phyloP scores from a whole-genome alignment of 768 basidiomycete genomes.

The Mycena epipterygia region DNA sequence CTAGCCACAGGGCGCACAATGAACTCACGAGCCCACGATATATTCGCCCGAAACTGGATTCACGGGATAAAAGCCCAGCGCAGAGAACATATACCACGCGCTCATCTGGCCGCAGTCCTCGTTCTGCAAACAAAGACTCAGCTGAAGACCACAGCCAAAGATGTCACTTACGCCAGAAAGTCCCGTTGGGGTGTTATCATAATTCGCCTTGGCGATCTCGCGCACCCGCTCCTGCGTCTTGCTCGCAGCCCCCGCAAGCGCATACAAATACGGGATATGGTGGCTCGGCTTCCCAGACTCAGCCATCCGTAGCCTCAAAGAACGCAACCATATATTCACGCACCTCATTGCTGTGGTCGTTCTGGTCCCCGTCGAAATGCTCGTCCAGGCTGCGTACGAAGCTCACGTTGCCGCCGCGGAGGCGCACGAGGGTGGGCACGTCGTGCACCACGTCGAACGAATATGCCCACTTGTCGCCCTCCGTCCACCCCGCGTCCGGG shows the following conservation, averaged over 20 bases:
- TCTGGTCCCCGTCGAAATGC: conserved; percentile 73
- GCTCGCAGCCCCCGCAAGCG: conserved; percentile 77
- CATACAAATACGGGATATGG: conserved; percentile 88
- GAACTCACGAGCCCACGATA: conserved; percentile 64
- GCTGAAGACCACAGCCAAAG: background rate
- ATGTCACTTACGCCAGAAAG: conserved; percentile 72
- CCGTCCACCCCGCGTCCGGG: conserved; percentile 81
- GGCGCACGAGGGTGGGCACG: conserved; percentile 61
- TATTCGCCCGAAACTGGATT: conserved; percentile 85
- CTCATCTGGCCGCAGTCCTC: conserved; percentile 95
- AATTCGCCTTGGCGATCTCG: conserved; percentile 72
- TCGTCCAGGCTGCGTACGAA: conserved; percentile 79
- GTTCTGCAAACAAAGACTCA: conserved; percentile 65
- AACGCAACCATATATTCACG: conserved; percentile 30
- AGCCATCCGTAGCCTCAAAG: background rate
- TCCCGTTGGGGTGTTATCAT: conserved; percentile 77
- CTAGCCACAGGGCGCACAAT: background rate
- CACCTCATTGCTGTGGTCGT: conserved; percentile 87
- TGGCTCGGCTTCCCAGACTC: conserved; percentile 73
- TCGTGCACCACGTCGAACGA: conserved; percentile 73
- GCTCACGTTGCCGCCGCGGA: conserved; percentile 72
- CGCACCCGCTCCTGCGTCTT: conserved; percentile 81
- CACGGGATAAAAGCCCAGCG: conserved; percentile 89
- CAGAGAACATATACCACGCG: conserved; percentile 88
- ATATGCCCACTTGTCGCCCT: conserved; percentile 82